A percentile compares a stretch with the other conserved stretches of the same genome.
Conservation (phyloP, 139 green algal species). For the Coelastrella sp. region DNA sequence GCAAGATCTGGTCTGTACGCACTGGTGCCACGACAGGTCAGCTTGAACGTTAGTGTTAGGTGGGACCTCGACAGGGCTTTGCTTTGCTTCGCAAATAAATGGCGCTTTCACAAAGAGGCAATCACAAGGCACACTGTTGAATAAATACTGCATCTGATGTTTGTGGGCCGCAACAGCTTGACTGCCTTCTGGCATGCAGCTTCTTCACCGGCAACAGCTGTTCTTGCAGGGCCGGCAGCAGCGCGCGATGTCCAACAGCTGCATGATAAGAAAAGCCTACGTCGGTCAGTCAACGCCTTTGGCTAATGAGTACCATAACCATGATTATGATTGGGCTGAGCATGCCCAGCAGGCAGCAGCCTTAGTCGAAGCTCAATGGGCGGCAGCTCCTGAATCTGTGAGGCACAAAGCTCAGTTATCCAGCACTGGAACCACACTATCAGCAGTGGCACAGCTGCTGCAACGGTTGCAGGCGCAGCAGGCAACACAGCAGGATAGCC, state of each 20-base stretch:
- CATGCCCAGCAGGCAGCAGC: constrained; percentile 2
- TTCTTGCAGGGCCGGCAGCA: not conserved
- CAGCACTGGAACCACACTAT: not conserved
- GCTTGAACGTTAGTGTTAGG: too few relatives aligned
- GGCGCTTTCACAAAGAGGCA: too few relatives aligned
- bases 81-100: too few relatives aligned
- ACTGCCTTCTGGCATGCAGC: too few relatives aligned
- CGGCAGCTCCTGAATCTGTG: constrained; percentile 13
- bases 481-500: not conserved
- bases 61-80: too few relatives aligned
- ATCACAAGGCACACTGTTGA: too few relatives aligned
- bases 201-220: not conserved
- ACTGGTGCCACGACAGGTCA: too few relatives aligned
- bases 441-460: constrained; percentile 16
- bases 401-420: not conserved
- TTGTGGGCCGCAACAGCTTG: too few relatives aligned
- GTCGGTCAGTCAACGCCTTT: constrained; percentile 29
- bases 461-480: not conserved
- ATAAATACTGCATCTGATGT: too few relatives aligned
- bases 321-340: constrained; percentile 37
- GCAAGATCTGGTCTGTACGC: too few relatives aligned
- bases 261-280: not conserved
- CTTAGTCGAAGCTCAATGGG: constrained; percentile 33
- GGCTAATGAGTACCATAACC: constrained; percentile 28
- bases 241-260: not conserved